Evolutionary conservation across 352 stramenopile species (phyloP), one percentile per base, ranked within the genome.

Genomic region (Globisporangium canariense): DNA sequence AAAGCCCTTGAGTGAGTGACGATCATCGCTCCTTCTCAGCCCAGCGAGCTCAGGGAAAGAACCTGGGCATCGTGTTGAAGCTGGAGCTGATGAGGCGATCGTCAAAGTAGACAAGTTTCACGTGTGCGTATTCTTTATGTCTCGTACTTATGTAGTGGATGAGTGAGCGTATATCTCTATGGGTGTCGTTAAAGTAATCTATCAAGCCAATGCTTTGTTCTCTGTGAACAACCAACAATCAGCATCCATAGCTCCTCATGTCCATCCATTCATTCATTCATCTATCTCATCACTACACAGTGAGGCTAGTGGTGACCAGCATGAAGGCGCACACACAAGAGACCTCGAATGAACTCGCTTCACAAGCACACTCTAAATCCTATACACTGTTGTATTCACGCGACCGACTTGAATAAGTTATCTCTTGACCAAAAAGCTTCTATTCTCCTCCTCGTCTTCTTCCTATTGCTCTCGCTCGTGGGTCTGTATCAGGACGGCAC

Each of bases 341-440:
- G 43, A 22, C 1, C 16, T 49, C 18, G 43, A 7, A 49, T 47
- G 41, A 16, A 47, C 25, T 28, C 25, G 25, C 40, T 46, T 46
- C 40, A 46, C 40, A 46, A 43, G 2, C 38, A 43, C 28, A 49
- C 40, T 46, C 22, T 7, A 56, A 56, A 40, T 3, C 53, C 40
- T 53, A 62, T 62, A 62, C 43, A 62, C 20, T 40, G 34, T 30
- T 58, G 32, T 58, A 46, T 58, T 58, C 50, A 32, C 32, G 51
- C 51, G 51, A 57, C 51, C 51, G 51, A 34, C 51, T 58, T 56
- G 58, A 64, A 64, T 64, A 64, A 64, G 45, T 64, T 64, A 64
- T n/a, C 30, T 28, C 38, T 22, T 25, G 25, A 45, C 40, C 43
- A 50, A 34, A 52, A 53, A 28, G n/a, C 9, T 14, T 14, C 36